Percentiles rank a stretch among this genome's conserved stretches.
phyloP scores from a whole-genome alignment of 2,329 filamentous ascomycete genomes.

The Aspergillus japonicus region DNA sequence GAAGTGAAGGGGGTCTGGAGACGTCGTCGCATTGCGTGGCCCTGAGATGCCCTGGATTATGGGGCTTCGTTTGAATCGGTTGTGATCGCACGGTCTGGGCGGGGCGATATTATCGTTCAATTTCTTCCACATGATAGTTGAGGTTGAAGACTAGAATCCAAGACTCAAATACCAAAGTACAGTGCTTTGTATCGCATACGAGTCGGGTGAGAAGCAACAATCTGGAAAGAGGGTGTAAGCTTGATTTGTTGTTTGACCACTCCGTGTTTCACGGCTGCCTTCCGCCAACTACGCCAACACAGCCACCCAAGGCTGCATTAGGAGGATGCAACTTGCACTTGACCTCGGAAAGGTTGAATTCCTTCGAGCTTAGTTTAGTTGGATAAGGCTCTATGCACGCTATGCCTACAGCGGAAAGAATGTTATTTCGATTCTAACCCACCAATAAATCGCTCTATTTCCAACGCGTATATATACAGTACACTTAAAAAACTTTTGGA shows the following conservation, averaged over 20 bases:
- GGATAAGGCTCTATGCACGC: no score
- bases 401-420: no score
- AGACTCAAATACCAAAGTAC: no score
- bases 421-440: no score
- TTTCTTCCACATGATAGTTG: no score
- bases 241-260: neutral
- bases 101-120: neutral
- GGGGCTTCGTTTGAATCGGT: neutral
- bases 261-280: neutral
- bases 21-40: slow-evolving; percentile 7
- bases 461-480: neutral
- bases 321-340: no score
- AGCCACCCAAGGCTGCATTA: neutral
- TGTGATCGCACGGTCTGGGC: neutral
- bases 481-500: neutral
- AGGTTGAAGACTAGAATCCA: no score
- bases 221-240: no score
- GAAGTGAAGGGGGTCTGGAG: neutral
- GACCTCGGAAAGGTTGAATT: neutral
- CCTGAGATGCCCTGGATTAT: neutral
- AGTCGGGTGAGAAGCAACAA: no score
- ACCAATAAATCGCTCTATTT: neutral
- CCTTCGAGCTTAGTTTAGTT: neutral
- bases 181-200: no score
- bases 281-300: neutral